Base-by-base conservation (phyloP, 1,139 yeast species). In the Torulaspora pretoriensis region DNA sequence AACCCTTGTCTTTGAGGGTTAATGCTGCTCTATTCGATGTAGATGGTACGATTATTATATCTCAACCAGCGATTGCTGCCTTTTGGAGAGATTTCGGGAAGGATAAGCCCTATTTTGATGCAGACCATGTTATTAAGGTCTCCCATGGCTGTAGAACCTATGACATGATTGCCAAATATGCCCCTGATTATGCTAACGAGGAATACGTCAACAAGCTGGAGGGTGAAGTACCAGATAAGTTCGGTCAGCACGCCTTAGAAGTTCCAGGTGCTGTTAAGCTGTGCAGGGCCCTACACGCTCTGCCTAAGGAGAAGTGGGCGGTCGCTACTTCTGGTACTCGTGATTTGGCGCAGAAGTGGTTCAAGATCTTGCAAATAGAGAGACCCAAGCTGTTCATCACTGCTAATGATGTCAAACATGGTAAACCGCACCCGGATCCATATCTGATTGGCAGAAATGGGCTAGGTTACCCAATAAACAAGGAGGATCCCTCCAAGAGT, bases 361-460 rank as follows among this genome's bases (percentile, higher is more conserved):
- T 86, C 62, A 74, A 76, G 60, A 73, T 83, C 60, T 74, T 84
- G 63, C 71, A 78, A 46, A 75, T 78, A 53, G 73, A 71, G 51
- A 70, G 74, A 64, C 95, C 95, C 46, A 78, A 80, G 53, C 75
- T 78, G 45, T 85, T 85, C 71, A 81, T 85, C 60, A 83, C 92
- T 35, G 92, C 94, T 45, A 89, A 83, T 67, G 76, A 80, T 68
- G 90, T 84, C 50, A 69, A 76, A 49, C 73, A 77, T 61, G 95
- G 95, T 64, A 83, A 83, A 72, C 95, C 95, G 38, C 76, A 84
- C 66, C 95, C 95, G 19, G 80, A 81, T 71, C 94, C 95, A 45
- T 86, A 86, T 74, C 70, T 75, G 64, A 65, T 70, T 57, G 86
- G 85, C 55, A 77, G 85, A 71, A 68, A 75, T 60, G 69, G 77